Base-by-base conservation (phyloP, 1,284 basidiomycete genomes). In the Takashimella tepidaria region DNA sequence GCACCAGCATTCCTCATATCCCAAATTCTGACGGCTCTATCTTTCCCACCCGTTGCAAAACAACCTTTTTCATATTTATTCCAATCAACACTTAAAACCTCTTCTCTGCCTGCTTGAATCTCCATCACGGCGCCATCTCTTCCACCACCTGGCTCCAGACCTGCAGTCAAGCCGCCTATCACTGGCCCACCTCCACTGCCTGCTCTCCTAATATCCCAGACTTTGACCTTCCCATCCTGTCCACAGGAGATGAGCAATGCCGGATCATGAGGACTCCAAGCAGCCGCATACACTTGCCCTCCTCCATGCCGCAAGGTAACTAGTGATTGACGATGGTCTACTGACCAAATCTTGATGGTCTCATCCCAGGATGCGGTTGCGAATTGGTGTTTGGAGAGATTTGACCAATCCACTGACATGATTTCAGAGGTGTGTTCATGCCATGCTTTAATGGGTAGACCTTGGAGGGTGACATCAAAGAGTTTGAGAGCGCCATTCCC, bases 401-500 rank as follows among this genome's bases (percentile, higher is more conserved):
- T 98, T 60, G 88, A 93, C 95, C 95, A 98, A 73, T 98, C 91
- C 11, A 97, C 83, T n/a, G 87, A 88, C 76, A 91, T 93, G 5
- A 92, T 89, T 70, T 98, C 95, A 44, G 87, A 83, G 5, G 84
- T 82, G 72, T 98, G 95, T 74, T 98, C 95, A 61, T 89, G 85
- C 93, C 93, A 98, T 49, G 84, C 84, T 54, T 85, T 84, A 54
- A 98, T 87, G 0, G 95, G 95, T 1, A 66, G 61, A 5, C 63
- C 66, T 66, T 74, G 51, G 50, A 97, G 78, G 72, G 86, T 85
- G 21, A 89, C 79, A 72, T 98, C 95, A 89, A 93, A 98, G 20
- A 98, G 76, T 66, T 87, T 86, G 66, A 98, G 81, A 19, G 89
- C 88, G 4, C 93, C 93, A 70, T 97, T 92, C 31, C 92, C 95